These are phyloP conservation scores for Colletotrichum siamense DNA, from an alignment of 2,329 filamentous ascomycete genomes.

Conservation along the genomic window DNA sequence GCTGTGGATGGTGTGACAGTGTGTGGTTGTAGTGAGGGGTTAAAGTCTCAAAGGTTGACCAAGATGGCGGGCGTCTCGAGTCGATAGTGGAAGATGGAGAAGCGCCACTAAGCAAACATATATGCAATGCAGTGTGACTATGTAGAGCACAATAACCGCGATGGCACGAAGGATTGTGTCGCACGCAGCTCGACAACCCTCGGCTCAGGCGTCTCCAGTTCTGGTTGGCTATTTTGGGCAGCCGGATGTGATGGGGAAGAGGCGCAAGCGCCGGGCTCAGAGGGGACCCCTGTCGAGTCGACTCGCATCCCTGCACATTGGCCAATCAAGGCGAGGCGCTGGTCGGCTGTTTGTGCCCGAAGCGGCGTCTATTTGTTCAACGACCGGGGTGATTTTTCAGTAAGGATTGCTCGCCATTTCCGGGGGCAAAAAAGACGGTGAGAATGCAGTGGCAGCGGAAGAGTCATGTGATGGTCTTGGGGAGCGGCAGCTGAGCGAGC, in stretches of 20 bases:
- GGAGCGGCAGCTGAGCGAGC: background rate
- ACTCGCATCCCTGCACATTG: constrained; percentile 20
- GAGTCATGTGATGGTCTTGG: background rate
- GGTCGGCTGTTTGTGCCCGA: constrained; percentile 22
- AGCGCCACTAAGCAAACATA: constrained; percentile 19
- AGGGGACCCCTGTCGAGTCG: constrained; percentile 24
- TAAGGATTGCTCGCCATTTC: constrained; percentile 5
- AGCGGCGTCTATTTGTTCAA: constrained; percentile 21
- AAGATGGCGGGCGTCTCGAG: background rate
- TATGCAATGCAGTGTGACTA: constrained; percentile 24
- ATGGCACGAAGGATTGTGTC: constrained; percentile 17
- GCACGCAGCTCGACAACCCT: constrained; percentile 22
- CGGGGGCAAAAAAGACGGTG: constrained; percentile 15
- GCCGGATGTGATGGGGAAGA: constrained; percentile 28
- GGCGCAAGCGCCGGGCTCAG: constrained; percentile 42
- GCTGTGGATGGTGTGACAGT: background rate
- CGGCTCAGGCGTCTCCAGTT: constrained; percentile 25
- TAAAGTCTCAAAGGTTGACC: background rate
- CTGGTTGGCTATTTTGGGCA: constrained; percentile 45
- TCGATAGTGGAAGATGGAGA: background rate
- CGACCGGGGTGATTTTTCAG: background rate
- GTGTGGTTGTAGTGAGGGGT: background rate
- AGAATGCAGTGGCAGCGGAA: background rate
- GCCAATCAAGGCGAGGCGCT: constrained; percentile 27
- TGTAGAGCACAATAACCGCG: constrained; percentile 24